Conservation (phyloP, 305 asterid species). For the Fraxinus albicans region DNA sequence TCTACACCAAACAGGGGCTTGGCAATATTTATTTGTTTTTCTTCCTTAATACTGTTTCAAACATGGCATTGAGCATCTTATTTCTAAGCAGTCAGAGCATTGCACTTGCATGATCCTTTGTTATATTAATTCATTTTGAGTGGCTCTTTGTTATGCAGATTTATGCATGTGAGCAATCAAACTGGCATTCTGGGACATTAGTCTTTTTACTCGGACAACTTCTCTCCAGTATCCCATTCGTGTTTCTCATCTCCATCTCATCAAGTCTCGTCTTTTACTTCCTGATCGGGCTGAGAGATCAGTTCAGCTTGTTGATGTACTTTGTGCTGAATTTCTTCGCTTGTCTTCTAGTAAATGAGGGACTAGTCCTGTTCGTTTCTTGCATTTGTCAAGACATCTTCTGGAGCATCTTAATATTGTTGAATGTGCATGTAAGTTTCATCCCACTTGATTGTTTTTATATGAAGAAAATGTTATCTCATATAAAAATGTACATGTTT, state of each 20-base stretch:
- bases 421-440: constrained; percentile 72
- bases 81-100: background rate
- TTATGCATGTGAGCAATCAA: constrained; percentile 61
- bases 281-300: constrained; percentile 80
- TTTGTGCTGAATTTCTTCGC: constrained; percentile 75
- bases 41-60: background rate
- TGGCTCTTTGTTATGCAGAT: constrained; percentile 40
- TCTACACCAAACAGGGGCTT: background rate
- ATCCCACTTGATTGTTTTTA: background rate
- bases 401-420: constrained; percentile 70
- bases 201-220: constrained; percentile 73
- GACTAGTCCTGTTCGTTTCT: constrained; percentile 67
- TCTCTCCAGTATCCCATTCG: constrained; percentile 78
- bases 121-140: background rate
- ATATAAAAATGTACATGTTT: background rate
- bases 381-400: constrained; percentile 68
- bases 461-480: background rate
- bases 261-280: constrained; percentile 92
- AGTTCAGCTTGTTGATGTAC: constrained; percentile 86
- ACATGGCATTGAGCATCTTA: background rate
- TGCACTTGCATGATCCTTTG: background rate
- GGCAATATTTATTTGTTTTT: background rate
- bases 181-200: constrained; percentile 74
- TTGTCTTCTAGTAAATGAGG: constrained; percentile 94
- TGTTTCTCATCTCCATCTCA: constrained; percentile 89